Percentiles rank a stretch among this genome's conserved stretches.
Conservation (phyloP, 805 yeast species). For the Kazachstania viticola region DNA sequence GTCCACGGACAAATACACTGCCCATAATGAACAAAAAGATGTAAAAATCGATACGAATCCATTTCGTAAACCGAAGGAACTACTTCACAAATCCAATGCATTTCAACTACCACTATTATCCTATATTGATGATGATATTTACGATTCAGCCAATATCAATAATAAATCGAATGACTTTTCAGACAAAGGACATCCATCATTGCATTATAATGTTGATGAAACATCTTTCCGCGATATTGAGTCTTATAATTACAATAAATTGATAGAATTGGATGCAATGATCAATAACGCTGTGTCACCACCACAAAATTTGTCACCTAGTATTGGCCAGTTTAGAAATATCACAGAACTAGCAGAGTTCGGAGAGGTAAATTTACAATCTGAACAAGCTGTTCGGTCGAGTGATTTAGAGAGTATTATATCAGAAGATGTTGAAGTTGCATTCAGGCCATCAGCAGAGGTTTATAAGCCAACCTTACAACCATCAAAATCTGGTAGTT, state of each 20-base stretch:
- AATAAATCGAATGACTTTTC: slow-evolving; percentile 7
- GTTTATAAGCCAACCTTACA: slow-evolving; percentile 12
- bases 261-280: slow-evolving; percentile 16
- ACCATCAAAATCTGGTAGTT: slow-evolving; percentile 14
- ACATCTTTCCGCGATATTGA: too few species aligned
- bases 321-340: too few species aligned
- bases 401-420: slow-evolving; percentile 12
- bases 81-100: too few species aligned
- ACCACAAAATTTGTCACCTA: slow-evolving; percentile 8
- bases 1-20: not conserved
- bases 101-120: not conserved
- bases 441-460: slow-evolving; percentile 13
- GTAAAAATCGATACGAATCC: not conserved
- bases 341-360: not conserved
- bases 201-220: too few species aligned
- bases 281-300: slow-evolving; percentile 2
- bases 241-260: slow-evolving; percentile 14
- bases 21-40: not conserved
- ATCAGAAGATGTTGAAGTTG: slow-evolving; percentile 4
- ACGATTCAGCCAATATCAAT: not conserved
- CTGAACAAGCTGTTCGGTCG: not conserved
- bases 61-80: not conserved
- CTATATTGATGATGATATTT: not conserved
- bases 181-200: too few species aligned
- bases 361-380: not conserved